Percentiles rank a stretch among this genome's conserved stretches.
phyloP scores from a whole-genome alignment of 2,329 filamentous ascomycete genomes.

The Botrytis porri region DNA sequence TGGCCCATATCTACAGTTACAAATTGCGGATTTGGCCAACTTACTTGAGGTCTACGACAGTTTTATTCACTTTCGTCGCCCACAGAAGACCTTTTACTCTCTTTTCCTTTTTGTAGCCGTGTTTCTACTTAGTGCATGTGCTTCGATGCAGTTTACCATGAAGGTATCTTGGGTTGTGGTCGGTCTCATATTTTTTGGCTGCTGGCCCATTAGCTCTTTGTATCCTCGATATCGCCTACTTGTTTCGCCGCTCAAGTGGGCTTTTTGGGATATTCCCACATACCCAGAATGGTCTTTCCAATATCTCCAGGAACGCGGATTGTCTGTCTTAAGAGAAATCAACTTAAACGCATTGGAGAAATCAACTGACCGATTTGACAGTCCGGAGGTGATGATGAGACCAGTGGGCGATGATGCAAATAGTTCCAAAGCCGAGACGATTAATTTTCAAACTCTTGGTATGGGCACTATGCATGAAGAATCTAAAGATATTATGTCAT shows the following conservation, averaged over 20 bases:
- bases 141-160: conserved; percentile 35
- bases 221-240: conserved; percentile 40
- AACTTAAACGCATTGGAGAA: background rate
- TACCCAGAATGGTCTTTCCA: conserved; percentile 41
- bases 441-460: background rate
- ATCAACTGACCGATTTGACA: background rate
- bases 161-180: conserved; percentile 35
- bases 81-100: conserved; percentile 32
- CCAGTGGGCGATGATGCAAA: background rate
- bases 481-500: conserved; percentile 23
- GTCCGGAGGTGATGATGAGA: background rate
- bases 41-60: conserved; percentile 39
- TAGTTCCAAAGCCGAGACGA: conserved; percentile 2
- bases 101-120: conserved; percentile 32
- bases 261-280: conserved; percentile 41
- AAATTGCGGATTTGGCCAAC: conserved; percentile 39
- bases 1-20: conserved; percentile 40
- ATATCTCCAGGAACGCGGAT: conserved; percentile 27
- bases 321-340: conserved; percentile 17
- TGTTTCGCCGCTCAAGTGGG: conserved; percentile 38
- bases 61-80: conserved; percentile 41
- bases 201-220: conserved; percentile 39
- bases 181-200: conserved; percentile 38
- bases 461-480: background rate
- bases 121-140: conserved; percentile 30